These are phyloP conservation scores for Vigna radiata DNA, from an alignment of 306 rosid genomes.

Conservation along the genomic window DNA sequence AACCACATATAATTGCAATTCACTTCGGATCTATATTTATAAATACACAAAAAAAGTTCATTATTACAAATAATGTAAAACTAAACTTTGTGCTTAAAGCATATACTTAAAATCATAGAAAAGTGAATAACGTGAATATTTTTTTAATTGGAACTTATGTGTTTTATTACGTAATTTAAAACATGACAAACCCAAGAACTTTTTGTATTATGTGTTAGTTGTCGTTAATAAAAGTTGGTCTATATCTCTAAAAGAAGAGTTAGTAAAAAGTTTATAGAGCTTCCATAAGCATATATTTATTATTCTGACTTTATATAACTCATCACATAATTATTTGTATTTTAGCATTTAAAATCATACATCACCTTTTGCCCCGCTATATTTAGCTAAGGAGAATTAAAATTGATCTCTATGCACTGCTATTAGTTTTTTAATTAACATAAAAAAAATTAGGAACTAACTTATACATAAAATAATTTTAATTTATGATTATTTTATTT, in stretches of 20 bases:
- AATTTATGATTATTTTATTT: no score
- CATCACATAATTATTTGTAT: background rate
- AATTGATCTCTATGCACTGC: background rate
- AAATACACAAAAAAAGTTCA: background rate
- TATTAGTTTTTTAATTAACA: no score
- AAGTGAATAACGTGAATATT: background rate
- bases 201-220: no score
- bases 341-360: background rate
- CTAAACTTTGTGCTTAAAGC: background rate
- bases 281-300: constrained; percentile 1
- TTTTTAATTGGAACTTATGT: background rate
- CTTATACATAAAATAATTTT: no score
- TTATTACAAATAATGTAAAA: background rate
- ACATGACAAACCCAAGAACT: no score
- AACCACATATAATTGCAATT: no score
- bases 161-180: background rate
- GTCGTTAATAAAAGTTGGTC: no score
- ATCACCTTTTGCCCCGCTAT: background rate
- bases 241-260: no score
- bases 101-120: background rate
- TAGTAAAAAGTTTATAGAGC: background rate
- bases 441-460: no score
- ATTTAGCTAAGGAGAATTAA: background rate
- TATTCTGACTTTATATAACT: background rate
- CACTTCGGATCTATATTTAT: no score